Evolutionary conservation across 768 basidiomycete genomes (phyloP), one percentile per base, ranked within the genome.

Genomic region (Amanita molliuscula): DNA sequence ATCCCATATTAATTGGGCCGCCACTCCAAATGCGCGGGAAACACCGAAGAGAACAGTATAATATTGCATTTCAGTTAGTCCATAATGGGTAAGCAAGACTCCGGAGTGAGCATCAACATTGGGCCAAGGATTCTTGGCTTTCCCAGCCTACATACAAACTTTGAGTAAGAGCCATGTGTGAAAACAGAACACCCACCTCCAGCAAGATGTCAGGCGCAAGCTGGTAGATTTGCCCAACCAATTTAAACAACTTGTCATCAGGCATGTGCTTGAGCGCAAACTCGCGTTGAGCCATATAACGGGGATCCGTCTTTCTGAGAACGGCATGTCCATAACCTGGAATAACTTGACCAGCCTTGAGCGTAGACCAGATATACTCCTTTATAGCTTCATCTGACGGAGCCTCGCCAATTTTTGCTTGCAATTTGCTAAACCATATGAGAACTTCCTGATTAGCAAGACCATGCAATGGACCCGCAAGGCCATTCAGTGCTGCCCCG

Each of bases 31-130:
- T 15, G 88, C 91, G 62, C 91, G 86, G n/a, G 90, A 94, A 6
- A 96, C 88, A 73, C 92, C 93, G 67, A 96, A 96, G 53, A 96
- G 75, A 50, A 98, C 95, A 57, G 94, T 97, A 73, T 97, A 97
- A 77, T 88, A 97, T 63, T 90, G 79, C 85, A 94, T 92, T 67
- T 94, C 81, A 55, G 76, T 79, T 49, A 95, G 71, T 44, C 90
- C 90, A 60, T 92, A 93, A 69, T 93, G 73, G 25, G 85, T 84
- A 18, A 94, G 70, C 41, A 94, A 79, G 47, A 81, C 88, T 68
- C 90, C 92, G 13, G 95, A 97, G 73, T 95, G 93, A 44, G 94
- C 91, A 65, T 97, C 94, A 50, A 98, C 94, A 65, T 97, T 98
- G 40, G 94, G 94, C 87, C 87, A 91, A 1, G 88, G 88, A 73